Base-by-base conservation (phyloP, 345 rosid genomes). In the Garcia nutans region DNA sequence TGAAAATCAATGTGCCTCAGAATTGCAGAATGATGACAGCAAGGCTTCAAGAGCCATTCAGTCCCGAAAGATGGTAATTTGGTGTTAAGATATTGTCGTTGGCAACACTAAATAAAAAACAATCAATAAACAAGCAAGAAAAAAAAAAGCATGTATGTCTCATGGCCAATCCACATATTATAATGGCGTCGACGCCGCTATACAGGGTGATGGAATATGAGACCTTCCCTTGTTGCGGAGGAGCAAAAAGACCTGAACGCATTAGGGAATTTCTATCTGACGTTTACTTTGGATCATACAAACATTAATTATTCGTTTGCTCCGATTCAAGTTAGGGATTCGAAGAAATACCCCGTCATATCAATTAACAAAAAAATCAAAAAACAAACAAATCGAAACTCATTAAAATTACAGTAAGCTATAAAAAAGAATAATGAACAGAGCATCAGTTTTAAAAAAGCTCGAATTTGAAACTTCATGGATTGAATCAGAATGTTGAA, bases 391-490 rank as follows among this genome's bases (percentile, higher is more conserved):
- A 47, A 47, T 47, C 0, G 50, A 47, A 47, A 9, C 0, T 45
- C 10, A 33, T 33, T 2, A 33, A 33, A 33, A 2, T 3, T 33
- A 33, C 37, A 33, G 4, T 33, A 33, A 37, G 7, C 41, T 6
- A 5, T 37, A 37, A 5, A 37, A 37, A 37, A 37, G 41, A 37
- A 37, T 37, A 37, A 37, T 5, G 11, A 26, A 42, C 22, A 22
- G 80, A 83, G 83, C 89, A 86, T 88, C 91, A 84, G 91, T 84
- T 86, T 88, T 88, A 88, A 88, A 88, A 88, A 88, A 88, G 91
- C 91, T 88, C 91, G 91, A 86, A 55, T 80, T 79, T 78, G 73
- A 72, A 79, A 82, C 89, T 52, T 76, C 87, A 86, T 69, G 76
- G 72, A 57, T 52, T 54, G 20, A 6, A 56, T 86, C 78, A 73